A percentile compares a stretch with the other conserved stretches of the same genome.
Conservation (phyloP, 2,329 filamentous ascomycete genomes). For the Daldinia eschscholtzii region DNA sequence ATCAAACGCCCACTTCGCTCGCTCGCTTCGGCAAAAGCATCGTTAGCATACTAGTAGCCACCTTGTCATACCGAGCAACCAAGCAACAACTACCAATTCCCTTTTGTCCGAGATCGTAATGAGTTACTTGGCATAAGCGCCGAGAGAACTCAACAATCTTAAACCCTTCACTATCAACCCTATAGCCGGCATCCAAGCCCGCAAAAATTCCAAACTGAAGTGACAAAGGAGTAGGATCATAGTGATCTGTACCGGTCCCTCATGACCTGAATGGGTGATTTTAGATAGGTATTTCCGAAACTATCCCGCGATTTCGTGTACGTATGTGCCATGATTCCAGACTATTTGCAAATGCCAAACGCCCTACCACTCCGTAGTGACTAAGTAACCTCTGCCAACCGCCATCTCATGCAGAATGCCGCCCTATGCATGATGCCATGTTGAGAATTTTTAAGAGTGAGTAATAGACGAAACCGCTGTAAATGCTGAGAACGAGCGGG, state of each 20-base stretch:
- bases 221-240: conserved; percentile 33
- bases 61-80: conserved; percentile 22
- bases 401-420: conserved; percentile 53
- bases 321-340: conserved; percentile 51
- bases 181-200: conserved; percentile 22
- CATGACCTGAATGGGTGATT: conserved; percentile 30
- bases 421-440: conserved; percentile 56
- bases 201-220: conserved; percentile 35
- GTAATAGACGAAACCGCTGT: conserved; percentile 41
- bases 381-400: conserved; percentile 44
- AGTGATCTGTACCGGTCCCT: conserved; percentile 31
- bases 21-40: conserved; percentile 21
- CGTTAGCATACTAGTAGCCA: conserved; percentile 20
- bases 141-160: conserved; percentile 9
- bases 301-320: conserved; percentile 43
- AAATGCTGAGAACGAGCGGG: conserved; percentile 38
- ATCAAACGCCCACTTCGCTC: conserved; percentile 19
- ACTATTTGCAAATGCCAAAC: conserved; percentile 52
- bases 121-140: conserved; percentile 1
- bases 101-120: conserved; percentile 16
- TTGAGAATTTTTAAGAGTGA: conserved; percentile 48
- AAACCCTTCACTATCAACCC: conserved; percentile 22
- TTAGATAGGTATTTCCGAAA: conserved; percentile 42
- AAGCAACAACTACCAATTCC: conserved; percentile 18
- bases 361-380: conserved; percentile 47